Percentiles rank a stretch among this genome's conserved stretches.
Conservation (phyloP, 495 filamentous ascomycete genomes). For the Amphirosellinia nigrospora region DNA sequence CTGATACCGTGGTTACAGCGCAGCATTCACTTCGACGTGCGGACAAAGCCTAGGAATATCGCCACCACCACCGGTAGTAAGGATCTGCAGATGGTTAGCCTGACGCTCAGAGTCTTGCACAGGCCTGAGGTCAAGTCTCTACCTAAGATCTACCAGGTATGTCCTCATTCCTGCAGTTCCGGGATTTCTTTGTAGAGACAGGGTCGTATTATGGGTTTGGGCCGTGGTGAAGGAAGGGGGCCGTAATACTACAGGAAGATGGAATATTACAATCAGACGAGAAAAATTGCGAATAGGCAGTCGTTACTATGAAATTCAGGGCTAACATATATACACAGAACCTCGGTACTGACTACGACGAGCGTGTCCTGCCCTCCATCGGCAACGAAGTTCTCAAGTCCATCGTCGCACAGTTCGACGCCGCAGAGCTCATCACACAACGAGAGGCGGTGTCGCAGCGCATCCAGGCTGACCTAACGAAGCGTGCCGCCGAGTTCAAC, state of each 20-base stretch:
- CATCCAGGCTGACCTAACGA: slow-evolving; percentile 92
- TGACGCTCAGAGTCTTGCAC: slow-evolving; percentile 95
- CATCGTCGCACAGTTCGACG: slow-evolving; percentile 99
- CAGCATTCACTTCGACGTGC: slow-evolving; percentile 95
- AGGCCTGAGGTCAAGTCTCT: slow-evolving; percentile 89
- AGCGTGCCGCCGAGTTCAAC: slow-evolving; percentile 98
- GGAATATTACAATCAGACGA: neutral
- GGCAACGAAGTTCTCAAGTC: slow-evolving; percentile 99
- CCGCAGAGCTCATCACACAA: slow-evolving; percentile 98
- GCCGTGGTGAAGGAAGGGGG: no score
- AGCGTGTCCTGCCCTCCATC: slow-evolving; percentile 98
- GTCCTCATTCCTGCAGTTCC: slow-evolving; percentile 27
- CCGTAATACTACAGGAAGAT: neutral
- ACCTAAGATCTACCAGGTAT: slow-evolving; percentile 98
- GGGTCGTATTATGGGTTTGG: neutral
- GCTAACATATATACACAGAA: slow-evolving; percentile 45
- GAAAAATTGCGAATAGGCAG: neutral
- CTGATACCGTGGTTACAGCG: slow-evolving; percentile 94
- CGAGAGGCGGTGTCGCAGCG: slow-evolving; percentile 94
- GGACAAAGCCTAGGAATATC: slow-evolving; percentile 96
- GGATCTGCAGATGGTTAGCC: slow-evolving; percentile 99
- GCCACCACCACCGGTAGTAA: slow-evolving; percentile 98
- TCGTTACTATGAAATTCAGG: neutral
- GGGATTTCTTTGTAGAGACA: neutral
- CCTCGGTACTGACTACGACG: slow-evolving; percentile 97